Base-by-base conservation (phyloP, 345 rosid species). In the Stellera chamaejasme region DNA sequence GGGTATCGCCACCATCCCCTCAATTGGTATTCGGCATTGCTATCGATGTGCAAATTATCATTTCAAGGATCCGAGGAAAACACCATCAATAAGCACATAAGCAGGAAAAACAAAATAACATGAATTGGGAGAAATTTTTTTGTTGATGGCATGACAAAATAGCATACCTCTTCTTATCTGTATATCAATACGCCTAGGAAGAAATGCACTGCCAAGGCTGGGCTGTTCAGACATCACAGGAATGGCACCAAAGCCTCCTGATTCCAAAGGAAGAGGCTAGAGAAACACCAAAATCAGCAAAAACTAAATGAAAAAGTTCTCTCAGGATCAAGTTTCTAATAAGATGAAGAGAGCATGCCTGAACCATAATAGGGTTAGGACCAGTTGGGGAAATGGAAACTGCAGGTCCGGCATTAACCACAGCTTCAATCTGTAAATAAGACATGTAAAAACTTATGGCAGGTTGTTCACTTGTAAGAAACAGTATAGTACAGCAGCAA, bases 311-410 rank as follows among this genome's bases (percentile, higher is more conserved):
- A 56, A 23, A 19, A 64, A 63, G 3, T 10, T 19, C 3, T 28
- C 12, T 10, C 46, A 62, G 23, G 41, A 55, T 6, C 59, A 28
- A 45, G 36, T 39, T 47, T 53, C 13, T 6, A 8, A 16, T 28
- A 48, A 27, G 58, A 60, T 11, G 60, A 26, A 50, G 10, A 42
- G 70, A 68, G 39, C 54, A 65, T 63, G 73, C 89, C 89, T 82
- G 94, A 77, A 82, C 94, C 90, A 84, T 84, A 45, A 84, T 73
- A 51, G 87, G 94, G 64, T 82, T 86, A 48, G 94, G 94, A 71
- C 85, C 82, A 59, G 82, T 63, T 46, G 84, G 75, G 13, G 82
- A 80, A 52, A 86, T 75, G 65, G 75, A 86, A 60, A 86, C 79
- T 13, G 90, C 94, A 52, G 90, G 94, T 41, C 94, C 94, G 60